phyloP scores from a whole-genome alignment of 2,329 filamentous ascomycete species.

The Balansia obtecta region DNA sequence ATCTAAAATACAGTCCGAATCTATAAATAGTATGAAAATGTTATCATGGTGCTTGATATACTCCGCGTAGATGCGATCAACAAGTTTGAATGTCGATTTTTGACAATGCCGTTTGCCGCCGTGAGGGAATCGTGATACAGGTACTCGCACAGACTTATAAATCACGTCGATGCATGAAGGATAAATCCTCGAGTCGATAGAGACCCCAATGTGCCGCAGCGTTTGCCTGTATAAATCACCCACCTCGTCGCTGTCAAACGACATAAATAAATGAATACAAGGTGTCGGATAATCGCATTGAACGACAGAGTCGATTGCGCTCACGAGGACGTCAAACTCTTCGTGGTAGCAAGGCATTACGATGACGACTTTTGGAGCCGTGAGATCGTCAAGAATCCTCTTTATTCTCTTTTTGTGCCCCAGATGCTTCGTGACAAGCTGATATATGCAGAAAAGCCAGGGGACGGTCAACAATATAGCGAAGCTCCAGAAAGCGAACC shows the following conservation, averaged over 20 bases:
- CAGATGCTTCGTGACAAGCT: conserved; percentile 76
- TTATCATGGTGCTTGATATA: conserved; percentile 85
- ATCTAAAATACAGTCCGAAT: conserved; percentile 93
- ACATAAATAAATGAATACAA: conserved; percentile 89
- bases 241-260: conserved; percentile 82
- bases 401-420: conserved; percentile 75
- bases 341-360: conserved; percentile 98
- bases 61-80: conserved; percentile 80
- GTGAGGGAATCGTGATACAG: conserved; percentile 82
- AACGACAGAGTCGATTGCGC: conserved; percentile 81
- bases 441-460: conserved; percentile 88
- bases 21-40: conserved; percentile 90
- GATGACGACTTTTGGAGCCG: conserved; percentile 86
- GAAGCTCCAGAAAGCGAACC: conserved; percentile 94
- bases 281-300: conserved; percentile 87
- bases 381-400: conserved; percentile 68
- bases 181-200: conserved; percentile 62
- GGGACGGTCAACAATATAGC: conserved; percentile 74
- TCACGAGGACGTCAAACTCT: conserved; percentile 68
- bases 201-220: conserved; percentile 72
- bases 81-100: conserved; percentile 83
- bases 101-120: conserved; percentile 92
- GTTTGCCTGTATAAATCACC: conserved; percentile 84
- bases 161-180: conserved; percentile 83
- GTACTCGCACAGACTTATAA: conserved; percentile 73